Percentiles rank a stretch among this genome's conserved stretches.
These are phyloP conservation scores for Xylaria sp. DNA, from an alignment of 2,329 filamentous ascomycete species.

Conservation along the genomic window DNA sequence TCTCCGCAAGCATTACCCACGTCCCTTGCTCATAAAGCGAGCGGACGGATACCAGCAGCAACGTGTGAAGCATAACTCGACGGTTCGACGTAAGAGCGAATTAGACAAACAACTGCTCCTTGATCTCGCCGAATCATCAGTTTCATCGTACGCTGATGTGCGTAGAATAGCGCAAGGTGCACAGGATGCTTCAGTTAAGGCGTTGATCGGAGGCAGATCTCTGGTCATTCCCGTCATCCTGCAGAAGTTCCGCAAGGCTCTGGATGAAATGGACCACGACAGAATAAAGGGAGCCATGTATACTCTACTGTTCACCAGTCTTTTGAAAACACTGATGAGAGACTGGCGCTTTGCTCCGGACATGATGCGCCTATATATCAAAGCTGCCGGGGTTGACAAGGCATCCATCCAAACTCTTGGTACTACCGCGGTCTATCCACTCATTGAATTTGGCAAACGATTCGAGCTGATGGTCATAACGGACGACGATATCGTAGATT, in stretches of 20 bases:
- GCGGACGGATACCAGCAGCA: slow-evolving; percentile 96
- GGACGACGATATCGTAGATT: slow-evolving; percentile 75
- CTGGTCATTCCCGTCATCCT: slow-evolving; percentile 91
- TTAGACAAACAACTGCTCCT: slow-evolving; percentile 86
- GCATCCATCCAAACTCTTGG: slow-evolving; percentile 93
- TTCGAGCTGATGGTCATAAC: slow-evolving; percentile 88
- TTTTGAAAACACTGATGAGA: slow-evolving; percentile 86
- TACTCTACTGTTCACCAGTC: slow-evolving; percentile 86
- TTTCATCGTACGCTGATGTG: slow-evolving; percentile 94
- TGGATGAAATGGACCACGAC: slow-evolving; percentile 84
- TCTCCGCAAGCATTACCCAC: slow-evolving; percentile 89
- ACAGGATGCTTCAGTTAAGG: slow-evolving; percentile 92
- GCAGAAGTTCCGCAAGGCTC: slow-evolving; percentile 78
- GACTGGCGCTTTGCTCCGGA: slow-evolving; percentile 96
- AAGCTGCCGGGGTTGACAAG: slow-evolving; percentile 90
- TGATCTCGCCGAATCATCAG: slow-evolving; percentile 88
- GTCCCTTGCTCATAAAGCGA: slow-evolving; percentile 89
- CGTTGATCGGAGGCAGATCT: slow-evolving; percentile 85
- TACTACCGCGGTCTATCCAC: slow-evolving; percentile 80
- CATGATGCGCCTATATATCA: slow-evolving; percentile 90
- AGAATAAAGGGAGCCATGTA: slow-evolving; percentile 96
- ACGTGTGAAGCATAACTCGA: slow-evolving; percentile 92
- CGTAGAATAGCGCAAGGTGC: slow-evolving; percentile 93
- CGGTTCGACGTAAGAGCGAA: slow-evolving; percentile 87
- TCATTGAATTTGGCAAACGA: slow-evolving; percentile 92